Percentiles rank a stretch among this genome's conserved stretches.
Conservation (phyloP, 345 rosid species). For the Jatropha curcas region DNA sequence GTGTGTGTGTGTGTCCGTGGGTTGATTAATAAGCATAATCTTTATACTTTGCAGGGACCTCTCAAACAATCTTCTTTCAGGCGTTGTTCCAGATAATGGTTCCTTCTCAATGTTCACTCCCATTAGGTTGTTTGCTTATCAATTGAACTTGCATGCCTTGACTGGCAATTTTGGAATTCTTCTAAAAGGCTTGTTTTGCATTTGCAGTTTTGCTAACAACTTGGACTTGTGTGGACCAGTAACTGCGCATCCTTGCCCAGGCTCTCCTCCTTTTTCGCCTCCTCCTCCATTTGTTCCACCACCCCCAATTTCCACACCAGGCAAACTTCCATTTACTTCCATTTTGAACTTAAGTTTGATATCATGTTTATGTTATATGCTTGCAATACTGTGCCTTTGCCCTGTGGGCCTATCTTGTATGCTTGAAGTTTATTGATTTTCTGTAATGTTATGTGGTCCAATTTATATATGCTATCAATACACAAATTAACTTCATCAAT, state of each 20-base stretch:
- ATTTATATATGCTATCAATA: background rate
- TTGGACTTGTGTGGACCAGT: constrained; percentile 93
- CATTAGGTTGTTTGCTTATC: constrained; percentile 71
- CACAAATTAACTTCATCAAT: background rate
- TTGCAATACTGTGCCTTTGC: background rate
- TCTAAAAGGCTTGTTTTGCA: constrained; percentile 19
- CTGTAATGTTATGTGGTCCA: background rate
- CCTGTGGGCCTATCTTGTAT: background rate
- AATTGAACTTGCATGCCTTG: constrained; percentile 7
- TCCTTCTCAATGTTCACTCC: constrained; percentile 98
- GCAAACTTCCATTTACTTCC: constrained; percentile 33
- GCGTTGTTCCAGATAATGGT: constrained; percentile 96
- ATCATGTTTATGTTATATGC: background rate
- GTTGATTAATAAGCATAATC: constrained; percentile 4
- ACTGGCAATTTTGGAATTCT: constrained; percentile 4
- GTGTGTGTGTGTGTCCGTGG: background rate
- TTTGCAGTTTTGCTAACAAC: constrained; percentile 95
- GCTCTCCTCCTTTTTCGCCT: constrained; percentile 99
- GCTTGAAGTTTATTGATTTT: background rate
- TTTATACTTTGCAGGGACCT: constrained; percentile 68
- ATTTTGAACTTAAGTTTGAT: background rate
- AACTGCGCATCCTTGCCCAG: constrained; percentile 93
- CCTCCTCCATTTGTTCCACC: constrained; percentile 97
- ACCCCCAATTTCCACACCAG: constrained; percentile 66
- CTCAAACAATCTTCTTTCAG: constrained; percentile 87